phyloP scores from a whole-genome alignment of 306 rosid species.

The Cercis canadensis region DNA sequence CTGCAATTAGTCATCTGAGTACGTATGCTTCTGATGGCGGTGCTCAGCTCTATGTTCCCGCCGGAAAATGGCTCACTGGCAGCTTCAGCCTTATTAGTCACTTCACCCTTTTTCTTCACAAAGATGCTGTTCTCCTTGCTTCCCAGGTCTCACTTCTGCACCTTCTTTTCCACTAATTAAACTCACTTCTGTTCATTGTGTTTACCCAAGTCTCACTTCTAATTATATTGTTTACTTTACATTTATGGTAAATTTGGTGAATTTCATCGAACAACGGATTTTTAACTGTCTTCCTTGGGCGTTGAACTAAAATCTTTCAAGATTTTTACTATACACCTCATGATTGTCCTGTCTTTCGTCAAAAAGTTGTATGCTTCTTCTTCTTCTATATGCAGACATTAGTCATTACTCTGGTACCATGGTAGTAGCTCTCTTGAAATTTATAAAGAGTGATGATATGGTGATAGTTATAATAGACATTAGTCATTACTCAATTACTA shows the following conservation, averaged over 20 bases:
- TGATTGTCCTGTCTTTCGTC: background rate
- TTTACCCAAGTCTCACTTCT: too few relatives aligned
- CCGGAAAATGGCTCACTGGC: conserved; percentile 87
- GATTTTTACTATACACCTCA: background rate
- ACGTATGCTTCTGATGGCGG: conserved; percentile 63
- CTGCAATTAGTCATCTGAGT: conserved; percentile 61
- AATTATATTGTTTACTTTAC: too few relatives aligned
- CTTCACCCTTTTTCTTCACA: conserved; percentile 64
- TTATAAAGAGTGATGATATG: too few relatives aligned
- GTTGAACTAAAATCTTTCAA: background rate
- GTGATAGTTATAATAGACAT: too few relatives aligned
- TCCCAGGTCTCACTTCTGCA: conserved; percentile 60
- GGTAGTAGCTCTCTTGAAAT: too few relatives aligned
- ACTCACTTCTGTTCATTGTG: background rate
- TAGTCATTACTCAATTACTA: too few relatives aligned
- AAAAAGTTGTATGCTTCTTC: background rate
- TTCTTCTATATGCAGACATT: background rate
- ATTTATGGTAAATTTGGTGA: too few relatives aligned
- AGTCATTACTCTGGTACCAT: too few relatives aligned
- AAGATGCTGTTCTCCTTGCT: conserved; percentile 79
- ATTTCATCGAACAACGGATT: too few relatives aligned
- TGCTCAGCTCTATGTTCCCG: conserved; percentile 69
- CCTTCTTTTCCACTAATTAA: too few relatives aligned
- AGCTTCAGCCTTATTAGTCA: conserved; percentile 79
- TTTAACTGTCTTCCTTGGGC: too few relatives aligned